Percentiles rank a stretch among this genome's conserved stretches.
Evolutionary conservation across 805 yeast genomes (phyloP).

Genomic region (Suhomyces sp.): DNA sequence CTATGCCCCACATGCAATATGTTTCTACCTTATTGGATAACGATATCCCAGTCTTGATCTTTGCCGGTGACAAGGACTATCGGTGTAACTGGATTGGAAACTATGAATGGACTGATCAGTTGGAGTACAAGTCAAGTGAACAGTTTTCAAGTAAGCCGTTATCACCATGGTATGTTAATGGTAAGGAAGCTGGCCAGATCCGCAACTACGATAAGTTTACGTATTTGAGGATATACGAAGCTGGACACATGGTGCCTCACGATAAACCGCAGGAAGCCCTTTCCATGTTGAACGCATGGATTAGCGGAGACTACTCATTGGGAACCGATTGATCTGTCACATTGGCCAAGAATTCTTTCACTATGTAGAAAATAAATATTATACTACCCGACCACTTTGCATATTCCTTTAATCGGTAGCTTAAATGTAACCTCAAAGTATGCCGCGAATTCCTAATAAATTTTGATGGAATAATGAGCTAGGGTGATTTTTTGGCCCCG

Average conservation of each 20-base stretch:
- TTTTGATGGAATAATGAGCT: too few species aligned
- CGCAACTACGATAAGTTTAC: conserved; percentile 25
- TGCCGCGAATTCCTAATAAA: too few species aligned
- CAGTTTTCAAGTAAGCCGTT: conserved; percentile 12
- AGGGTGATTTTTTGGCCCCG: too few species aligned
- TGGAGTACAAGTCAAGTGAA: conserved; percentile 15
- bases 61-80: conserved; percentile 45
- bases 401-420: too few species aligned
- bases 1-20: conserved; percentile 65
- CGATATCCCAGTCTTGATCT: conserved; percentile 41
- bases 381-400: too few species aligned
- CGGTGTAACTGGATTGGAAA: conserved; percentile 47
- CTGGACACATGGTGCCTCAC: conserved; percentile 26
- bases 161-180: conserved; percentile 17
- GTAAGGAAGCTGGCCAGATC: conserved; percentile 36
- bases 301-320: conserved; percentile 38
- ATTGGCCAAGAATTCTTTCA: neutral
- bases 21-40: conserved; percentile 41
- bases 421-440: too few species aligned
- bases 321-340: neutral
- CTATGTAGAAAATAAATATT: too few species aligned
- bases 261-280: conserved; percentile 20
- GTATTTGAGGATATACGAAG: conserved; percentile 20
- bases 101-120: conserved; percentile 33
- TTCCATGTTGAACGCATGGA: conserved; percentile 23